phyloP scores from a whole-genome alignment of 768 basidiomycete species.

The Boletus tylopilopsis region DNA sequence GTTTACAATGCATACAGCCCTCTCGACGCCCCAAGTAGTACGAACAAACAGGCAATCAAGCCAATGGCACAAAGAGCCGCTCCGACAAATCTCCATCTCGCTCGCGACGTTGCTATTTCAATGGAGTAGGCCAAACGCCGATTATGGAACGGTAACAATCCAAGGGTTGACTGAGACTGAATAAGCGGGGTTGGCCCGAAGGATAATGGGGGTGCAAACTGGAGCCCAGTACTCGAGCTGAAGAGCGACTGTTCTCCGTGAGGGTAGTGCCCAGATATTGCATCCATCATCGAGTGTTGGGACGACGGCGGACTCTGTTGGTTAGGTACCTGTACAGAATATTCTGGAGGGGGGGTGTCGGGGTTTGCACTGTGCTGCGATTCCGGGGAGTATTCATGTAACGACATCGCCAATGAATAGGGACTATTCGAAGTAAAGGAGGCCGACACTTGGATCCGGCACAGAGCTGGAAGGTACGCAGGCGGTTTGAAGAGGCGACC shows the following conservation, averaged over 20 bases:
- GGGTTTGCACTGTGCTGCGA: conserved; percentile 22
- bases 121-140: conserved; percentile 38
- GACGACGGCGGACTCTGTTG: conserved; percentile 14
- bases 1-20: conserved; percentile 4
- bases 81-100: conserved; percentile 41
- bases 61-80: conserved; percentile 38
- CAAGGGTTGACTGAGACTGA: conserved; percentile 33
- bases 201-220: conserved; percentile 14
- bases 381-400: conserved; percentile 10
- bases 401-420: conserved; percentile 9
- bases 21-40: conserved; percentile 26
- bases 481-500: background rate
- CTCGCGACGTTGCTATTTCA: conserved; percentile 35
- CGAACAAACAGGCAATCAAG: conserved; percentile 28
- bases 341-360: conserved; percentile 29
- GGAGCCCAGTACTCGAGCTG: conserved; percentile 12
- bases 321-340: conserved; percentile 19
- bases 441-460: background rate
- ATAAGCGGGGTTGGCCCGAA: conserved; percentile 42
- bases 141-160: conserved; percentile 40
- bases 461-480: background rate
- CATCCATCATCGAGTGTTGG: conserved; percentile 14
- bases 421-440: background rate
- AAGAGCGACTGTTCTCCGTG: conserved; percentile 14
- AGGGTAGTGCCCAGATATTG: conserved; percentile 14